A percentile compares a stretch with the other conserved stretches of the same genome.
Conservation (phyloP, 169 alveolate species). For the Besnoitia besnoiti region DNA sequence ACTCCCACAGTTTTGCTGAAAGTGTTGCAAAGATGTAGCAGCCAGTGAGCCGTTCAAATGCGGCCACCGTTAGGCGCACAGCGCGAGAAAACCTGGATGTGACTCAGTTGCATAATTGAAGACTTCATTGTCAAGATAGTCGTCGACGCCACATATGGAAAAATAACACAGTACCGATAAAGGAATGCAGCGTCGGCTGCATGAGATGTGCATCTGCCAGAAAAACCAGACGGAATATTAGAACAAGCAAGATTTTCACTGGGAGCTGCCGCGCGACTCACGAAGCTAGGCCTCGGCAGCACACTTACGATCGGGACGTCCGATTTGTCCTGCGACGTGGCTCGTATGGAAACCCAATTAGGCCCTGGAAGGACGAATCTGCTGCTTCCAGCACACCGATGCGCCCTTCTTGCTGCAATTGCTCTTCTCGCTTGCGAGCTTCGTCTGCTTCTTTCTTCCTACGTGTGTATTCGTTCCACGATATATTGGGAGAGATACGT, state of each 20-base stretch:
- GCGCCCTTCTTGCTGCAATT: background rate
- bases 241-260: background rate
- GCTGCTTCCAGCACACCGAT: background rate
- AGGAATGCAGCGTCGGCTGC: background rate
- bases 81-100: no score
- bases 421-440: constrained; percentile 15
- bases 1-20: no score
- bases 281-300: no score
- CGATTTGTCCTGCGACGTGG: background rate
- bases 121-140: background rate
- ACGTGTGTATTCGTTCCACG: background rate
- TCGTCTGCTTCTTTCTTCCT: background rate
- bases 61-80: no score
- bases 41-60: no score
- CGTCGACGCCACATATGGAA: background rate
- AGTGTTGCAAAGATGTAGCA: no score
- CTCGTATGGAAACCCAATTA: background rate
- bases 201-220: background rate
- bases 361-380: constrained; percentile 9
- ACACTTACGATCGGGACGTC: background rate
- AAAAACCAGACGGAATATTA: no score
- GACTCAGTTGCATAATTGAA: background rate
- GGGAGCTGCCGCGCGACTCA: no score
- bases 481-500: background rate
- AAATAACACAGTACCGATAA: background rate